Base-by-base conservation (phyloP, 306 rosid species). In the Cicer judaicum region DNA sequence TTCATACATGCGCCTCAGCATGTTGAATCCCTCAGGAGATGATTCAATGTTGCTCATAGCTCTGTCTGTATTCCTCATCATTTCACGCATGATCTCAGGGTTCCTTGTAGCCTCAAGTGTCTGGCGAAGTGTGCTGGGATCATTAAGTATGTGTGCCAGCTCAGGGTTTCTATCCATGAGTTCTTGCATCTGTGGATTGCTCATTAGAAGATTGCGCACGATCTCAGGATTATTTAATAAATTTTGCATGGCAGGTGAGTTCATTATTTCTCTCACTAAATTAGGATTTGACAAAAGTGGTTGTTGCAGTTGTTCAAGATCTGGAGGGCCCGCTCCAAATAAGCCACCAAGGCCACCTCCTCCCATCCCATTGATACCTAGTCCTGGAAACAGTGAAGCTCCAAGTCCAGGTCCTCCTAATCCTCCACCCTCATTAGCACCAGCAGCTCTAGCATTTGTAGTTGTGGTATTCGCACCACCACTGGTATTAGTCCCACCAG, bases 1-100 rank as follows among this genome's bases (percentile, higher is more conserved):
- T 87, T 92, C 96, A 76, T 88, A 92, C 96, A 92, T 90, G 56
- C 97, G 96, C 86, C 97, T 88, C 77, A 92, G 87, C 97, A 90
- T 92, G 84, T 90, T 92, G 70, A 90, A 92, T 69, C 97, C 97
- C 82, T 88, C 96, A 2, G 97, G 96, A 85, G 93, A 85, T 75
- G 97, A 80, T 82, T 92, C 96, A 68, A 92, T 90, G 81, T 92
- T 92, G 87, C 93, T 92, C 96, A 92, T 92, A 42, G 96, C 96
- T 80, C 97, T 87, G 69, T 92, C 97, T 43, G 92, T 92, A 82
- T 90, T 92, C 63, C 97, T 83, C 97, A 92, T 92, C 93, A 92
- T 92, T 88, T 92, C 97, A 11, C 93, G 96, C 97, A 92, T 90
- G 76, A 90, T 88, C 85, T 92, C 97, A 16, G 97, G 96, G 76